Base-by-base conservation (phyloP, 148 eudicot species). In the Polygonum aviculare region DNA sequence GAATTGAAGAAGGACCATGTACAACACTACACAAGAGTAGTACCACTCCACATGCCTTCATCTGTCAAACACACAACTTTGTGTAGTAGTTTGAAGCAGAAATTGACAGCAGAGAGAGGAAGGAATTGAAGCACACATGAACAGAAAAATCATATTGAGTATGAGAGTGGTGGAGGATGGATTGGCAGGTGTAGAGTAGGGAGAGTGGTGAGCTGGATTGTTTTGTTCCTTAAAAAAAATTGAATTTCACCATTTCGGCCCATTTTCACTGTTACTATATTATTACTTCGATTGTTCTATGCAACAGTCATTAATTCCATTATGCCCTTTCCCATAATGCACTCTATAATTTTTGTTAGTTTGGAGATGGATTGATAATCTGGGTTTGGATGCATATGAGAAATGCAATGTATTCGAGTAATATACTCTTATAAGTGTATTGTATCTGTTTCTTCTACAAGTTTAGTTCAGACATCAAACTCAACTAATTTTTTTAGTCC, bases 201-300 rank as follows among this genome's bases (percentile, higher is more conserved):
- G 51, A 31, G 50, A 44, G 19, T 33, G 12, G 75, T 72, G 75
- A 72, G 75, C 75, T 72, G 75, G 75, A 44, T 4, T 44, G 12
- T 72, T 72, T 72, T 72, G 35, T 72, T 72, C 75, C 54, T 22
- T 26, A 41, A 26, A 26, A 72, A 72, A 44, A 48, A 72, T 72
- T 26, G 31, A 6, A 41, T 39, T 2, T 15, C 18, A n/a, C 41
- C 72, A 16, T 6, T 38, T 38, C 33, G 51, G 7, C 51, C 52
- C 75, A 8, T 38, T 69, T 41, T 69, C 12, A 1, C 16, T 11
- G 2, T n/a, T 41, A 44, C 54, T 44, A 10, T 12, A 41, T 0
- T 15, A 2, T 41, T 41, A 3, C 36, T 45, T 48, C 5, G 10
- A 12, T 71, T 69, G 48, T 69, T 39, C 31, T 70, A 70, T 12